phyloP scores from a whole-genome alignment of 164 flowering plant genomes.

The Sedum album region DNA sequence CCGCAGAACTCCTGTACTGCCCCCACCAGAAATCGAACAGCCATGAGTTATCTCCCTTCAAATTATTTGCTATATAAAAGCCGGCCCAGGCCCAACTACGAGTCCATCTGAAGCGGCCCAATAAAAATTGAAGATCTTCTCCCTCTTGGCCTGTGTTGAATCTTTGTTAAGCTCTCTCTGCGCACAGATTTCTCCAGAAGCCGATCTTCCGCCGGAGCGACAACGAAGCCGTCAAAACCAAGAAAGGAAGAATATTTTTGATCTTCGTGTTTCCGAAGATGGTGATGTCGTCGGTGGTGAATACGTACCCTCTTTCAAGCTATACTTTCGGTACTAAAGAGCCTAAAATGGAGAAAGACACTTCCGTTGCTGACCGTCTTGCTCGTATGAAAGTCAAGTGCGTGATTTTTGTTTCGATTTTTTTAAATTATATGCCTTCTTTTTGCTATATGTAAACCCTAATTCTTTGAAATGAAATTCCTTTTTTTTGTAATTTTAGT shows the following conservation, averaged over 20 bases:
- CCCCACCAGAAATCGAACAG: no score
- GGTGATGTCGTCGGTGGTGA: slow-evolving; percentile 49
- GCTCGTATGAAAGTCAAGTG: slow-evolving; percentile 99
- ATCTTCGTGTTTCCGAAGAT: slow-evolving; percentile 14
- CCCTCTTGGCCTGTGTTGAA: no score
- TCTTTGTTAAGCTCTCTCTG: not conserved
- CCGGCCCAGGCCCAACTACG: no score
- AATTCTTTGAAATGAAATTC: not conserved
- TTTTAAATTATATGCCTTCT: not conserved
- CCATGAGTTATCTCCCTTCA: no score
- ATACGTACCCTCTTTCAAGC: slow-evolving; percentile 82
- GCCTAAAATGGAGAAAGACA: slow-evolving; percentile 98
- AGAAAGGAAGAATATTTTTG: not conserved
- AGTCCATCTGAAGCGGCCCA: no score
- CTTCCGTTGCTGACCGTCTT: slow-evolving; percentile 95
- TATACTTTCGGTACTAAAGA: slow-evolving; percentile 96
- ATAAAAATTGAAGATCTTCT: no score
- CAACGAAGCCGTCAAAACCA: not conserved
- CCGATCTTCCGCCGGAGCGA: not conserved
- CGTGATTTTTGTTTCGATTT: not conserved
- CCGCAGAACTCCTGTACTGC: no score
- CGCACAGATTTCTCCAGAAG: not conserved
- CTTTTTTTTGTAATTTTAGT: not conserved
- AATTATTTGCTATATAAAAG: no score
- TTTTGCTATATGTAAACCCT: no score